A percentile compares a stretch with the other conserved stretches of the same genome.
Evolutionary conservation across 257 asterid genomes (phyloP).

Genomic region (Solanum pennellii): DNA sequence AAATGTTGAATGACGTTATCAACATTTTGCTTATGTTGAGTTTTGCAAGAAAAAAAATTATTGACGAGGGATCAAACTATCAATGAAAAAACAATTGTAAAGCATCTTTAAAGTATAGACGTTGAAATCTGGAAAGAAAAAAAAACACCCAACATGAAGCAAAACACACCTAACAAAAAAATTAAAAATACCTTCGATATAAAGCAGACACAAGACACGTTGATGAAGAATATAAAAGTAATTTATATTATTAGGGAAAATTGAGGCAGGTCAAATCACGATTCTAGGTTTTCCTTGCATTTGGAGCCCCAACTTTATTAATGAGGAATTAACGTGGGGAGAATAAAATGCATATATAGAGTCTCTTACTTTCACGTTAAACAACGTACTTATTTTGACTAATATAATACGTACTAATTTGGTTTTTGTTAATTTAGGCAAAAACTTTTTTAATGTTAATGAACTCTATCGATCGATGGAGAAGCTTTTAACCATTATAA

Average conservation of each 20-base stretch:
- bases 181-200: too few species aligned
- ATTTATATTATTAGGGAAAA: neutral
- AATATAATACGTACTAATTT: neutral
- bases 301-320: neutral
- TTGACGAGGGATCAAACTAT: neutral
- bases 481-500: neutral
- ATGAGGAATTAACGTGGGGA: neutral
- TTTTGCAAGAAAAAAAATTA: too few species aligned
- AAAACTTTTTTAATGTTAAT: neutral
- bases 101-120: too few species aligned
- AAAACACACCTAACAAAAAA: too few species aligned
- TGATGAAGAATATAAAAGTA: neutral
- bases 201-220: too few species aligned
- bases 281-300: neutral
- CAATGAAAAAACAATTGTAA: neutral
- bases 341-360: neutral
- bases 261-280: neutral
- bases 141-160: too few species aligned
- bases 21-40: neutral
- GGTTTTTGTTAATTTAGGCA: neutral
- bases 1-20: too few species aligned
- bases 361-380: neutral
- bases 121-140: too few species aligned
- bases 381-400: neutral
- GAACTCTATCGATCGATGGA: neutral